Conservation (phyloP, 2,329 filamentous ascomycete species). For the Scytalidium lignicola region DNA sequence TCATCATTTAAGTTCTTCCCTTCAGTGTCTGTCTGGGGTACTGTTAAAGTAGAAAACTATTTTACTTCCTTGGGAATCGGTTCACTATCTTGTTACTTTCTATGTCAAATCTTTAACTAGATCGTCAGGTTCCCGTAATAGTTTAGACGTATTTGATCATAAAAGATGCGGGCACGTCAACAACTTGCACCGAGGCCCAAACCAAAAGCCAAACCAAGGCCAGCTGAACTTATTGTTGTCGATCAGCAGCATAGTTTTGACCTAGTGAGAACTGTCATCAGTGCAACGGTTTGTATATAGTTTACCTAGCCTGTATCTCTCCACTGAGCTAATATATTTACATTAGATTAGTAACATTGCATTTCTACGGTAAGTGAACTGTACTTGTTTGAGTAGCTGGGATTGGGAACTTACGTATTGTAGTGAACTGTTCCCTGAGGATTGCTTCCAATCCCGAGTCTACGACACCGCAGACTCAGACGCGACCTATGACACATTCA, state of each 20-base stretch:
- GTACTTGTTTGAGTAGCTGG: background rate
- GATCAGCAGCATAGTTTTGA: constrained; percentile 11
- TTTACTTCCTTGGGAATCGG: too few relatives aligned
- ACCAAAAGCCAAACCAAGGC: background rate
- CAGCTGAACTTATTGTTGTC: background rate
- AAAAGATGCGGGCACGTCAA: background rate
- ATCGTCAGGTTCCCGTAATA: too few relatives aligned
- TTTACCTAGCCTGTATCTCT: background rate
- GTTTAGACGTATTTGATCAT: background rate
- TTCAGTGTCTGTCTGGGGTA: too few relatives aligned
- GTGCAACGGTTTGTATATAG: constrained; percentile 7
- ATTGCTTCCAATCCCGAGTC: background rate
- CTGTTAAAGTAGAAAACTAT: too few relatives aligned
- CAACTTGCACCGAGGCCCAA: background rate
- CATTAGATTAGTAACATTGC: constrained; percentile 12
- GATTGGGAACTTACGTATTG: background rate
- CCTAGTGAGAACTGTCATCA: constrained; percentile 11
- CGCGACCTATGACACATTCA: constrained; percentile 14
- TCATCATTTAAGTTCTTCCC: too few relatives aligned
- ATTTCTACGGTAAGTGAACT: constrained; percentile 4
- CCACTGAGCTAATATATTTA: background rate
- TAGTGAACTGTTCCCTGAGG: background rate
- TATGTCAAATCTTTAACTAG: too few relatives aligned
- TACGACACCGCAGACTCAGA: constrained; percentile 17
- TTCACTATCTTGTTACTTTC: too few relatives aligned